Evolutionary conservation across 345 rosid genomes (phyloP), one percentile per base, ranked within the genome.

Genomic region (rapeseed (Brassica napus)): DNA sequence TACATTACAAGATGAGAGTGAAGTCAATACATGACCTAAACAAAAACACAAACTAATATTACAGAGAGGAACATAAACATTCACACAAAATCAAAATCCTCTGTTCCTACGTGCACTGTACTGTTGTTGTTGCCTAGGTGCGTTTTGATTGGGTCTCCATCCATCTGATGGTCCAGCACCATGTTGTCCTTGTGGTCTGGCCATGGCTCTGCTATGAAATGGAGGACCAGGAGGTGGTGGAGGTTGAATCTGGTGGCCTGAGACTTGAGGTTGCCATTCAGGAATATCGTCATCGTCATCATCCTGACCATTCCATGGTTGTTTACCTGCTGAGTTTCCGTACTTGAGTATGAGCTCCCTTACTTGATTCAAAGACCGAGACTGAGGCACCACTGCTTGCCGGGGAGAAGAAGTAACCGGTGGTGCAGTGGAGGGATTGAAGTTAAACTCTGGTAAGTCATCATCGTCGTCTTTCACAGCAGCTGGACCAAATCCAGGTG

Each of bases 271-370:
- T 58, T 85, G 91, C 99, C 97, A 95, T 79, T 93, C 99, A 0
- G 99, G 98, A 76, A 95, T 95, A 32, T 92, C 97, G 4, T 94
- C 97, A 0, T 89, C 94, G 0, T 93, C 98, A 1, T 89, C 81
- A 8, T 72, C 81, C 3, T 72, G 37, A 42, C 86, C 87, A 57
- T 88, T 80, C 96, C 94, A 94, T 42, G 44, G 47, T 42, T 4
- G 73, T 9, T 86, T 82, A 57, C 67, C 72, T 24, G 91, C 42
- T 47, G 97, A 74, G 37, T 89, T 93, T 16, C 99, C 99, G 63
- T 93, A 95, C 83, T 85, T 91, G 30, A 86, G 89, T 52, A 95
- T 84, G 70, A 95, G 99, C 70, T 95, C 90, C 72, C 99, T 87
- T 55, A 95, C 86, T 80, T 92, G 90, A 71, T 89, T 89, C 72